Conservation (phyloP, 1,139 yeast genomes). For the Scheffersomyces illinoinensis region DNA sequence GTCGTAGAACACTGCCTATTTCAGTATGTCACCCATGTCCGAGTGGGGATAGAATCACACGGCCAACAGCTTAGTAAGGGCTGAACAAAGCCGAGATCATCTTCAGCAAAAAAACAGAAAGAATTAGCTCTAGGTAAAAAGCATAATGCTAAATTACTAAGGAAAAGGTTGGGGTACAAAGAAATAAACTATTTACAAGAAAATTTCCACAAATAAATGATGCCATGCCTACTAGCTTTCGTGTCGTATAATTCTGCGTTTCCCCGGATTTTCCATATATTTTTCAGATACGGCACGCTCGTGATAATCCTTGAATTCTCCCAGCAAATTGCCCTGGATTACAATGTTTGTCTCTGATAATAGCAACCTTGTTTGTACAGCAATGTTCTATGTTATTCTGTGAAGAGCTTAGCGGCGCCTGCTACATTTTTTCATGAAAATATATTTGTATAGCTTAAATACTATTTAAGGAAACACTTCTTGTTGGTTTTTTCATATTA, state of each 20-base stretch:
- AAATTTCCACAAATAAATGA: not conserved
- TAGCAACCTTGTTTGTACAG: no score
- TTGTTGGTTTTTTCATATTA: not conserved
- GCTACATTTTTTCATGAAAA: not conserved
- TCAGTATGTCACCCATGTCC: not conserved
- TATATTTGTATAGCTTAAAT: not conserved
- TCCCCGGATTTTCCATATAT: not conserved
- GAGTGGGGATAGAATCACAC: not conserved
- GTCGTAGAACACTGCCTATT: not conserved
- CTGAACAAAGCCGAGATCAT: not conserved
- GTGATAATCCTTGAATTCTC: not conserved
- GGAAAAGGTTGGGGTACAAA: not conserved
- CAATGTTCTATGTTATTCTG: no score
- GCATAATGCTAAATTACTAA: not conserved
- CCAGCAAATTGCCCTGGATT: no score
- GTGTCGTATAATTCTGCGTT: not conserved
- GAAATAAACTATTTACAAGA: not conserved
- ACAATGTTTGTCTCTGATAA: no score
- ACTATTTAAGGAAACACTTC: not conserved
- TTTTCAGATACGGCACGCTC: not conserved
- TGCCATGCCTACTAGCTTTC: not conserved
- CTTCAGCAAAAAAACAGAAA: not conserved
- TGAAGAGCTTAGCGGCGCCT: not conserved
- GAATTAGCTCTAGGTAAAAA: not conserved
- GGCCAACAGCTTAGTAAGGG: not conserved